phyloP scores from a whole-genome alignment of 2,329 filamentous ascomycete genomes.

The Ceratocystis albifundus region DNA sequence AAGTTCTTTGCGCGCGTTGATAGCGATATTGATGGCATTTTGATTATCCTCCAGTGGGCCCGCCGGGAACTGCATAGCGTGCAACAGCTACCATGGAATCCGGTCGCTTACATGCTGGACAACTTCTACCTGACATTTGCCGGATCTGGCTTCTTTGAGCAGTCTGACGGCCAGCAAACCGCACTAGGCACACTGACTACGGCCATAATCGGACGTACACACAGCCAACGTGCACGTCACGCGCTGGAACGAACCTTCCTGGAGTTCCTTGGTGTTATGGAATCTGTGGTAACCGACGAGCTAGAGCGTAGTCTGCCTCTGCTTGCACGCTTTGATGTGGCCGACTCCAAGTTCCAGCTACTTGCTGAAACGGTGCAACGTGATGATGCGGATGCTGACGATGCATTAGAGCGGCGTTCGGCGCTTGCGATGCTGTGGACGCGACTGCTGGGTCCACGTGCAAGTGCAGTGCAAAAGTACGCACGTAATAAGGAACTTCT shows the following conservation, averaged over 20 bases:
- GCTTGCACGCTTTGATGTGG: slow-evolving; percentile 80
- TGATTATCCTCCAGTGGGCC: slow-evolving; percentile 95
- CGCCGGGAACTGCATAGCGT: slow-evolving; percentile 69
- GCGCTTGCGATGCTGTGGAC: slow-evolving; percentile 78
- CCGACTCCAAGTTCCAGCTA: slow-evolving; percentile 83
- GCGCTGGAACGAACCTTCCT: slow-evolving; percentile 79
- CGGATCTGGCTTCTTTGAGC: slow-evolving; percentile 48
- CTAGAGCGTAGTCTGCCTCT: slow-evolving; percentile 67
- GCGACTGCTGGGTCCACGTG: slow-evolving; percentile 65
- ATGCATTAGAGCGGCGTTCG: slow-evolving; percentile 54
- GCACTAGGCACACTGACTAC: slow-evolving; percentile 57
- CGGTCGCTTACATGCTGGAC: slow-evolving; percentile 60
- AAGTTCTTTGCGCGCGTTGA: slow-evolving; percentile 90
- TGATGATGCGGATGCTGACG: slow-evolving; percentile 71
- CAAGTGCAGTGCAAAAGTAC: slow-evolving; percentile 70
- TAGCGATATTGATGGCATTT: slow-evolving; percentile 79
- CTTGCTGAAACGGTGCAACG: slow-evolving; percentile 74
- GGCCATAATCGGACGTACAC: slow-evolving; percentile 65
- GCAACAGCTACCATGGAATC: slow-evolving; percentile 45
- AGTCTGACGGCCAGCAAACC: slow-evolving; percentile 47
- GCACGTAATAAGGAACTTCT: slow-evolving; percentile 79
- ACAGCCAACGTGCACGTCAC: slow-evolving; percentile 65
- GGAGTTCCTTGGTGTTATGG: slow-evolving; percentile 75
- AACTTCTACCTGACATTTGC: slow-evolving; percentile 72
- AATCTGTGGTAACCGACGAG: slow-evolving; percentile 79